These are phyloP conservation scores for Brassica juncea DNA, from an alignment of 345 rosid genomes.

Conservation along the genomic window DNA sequence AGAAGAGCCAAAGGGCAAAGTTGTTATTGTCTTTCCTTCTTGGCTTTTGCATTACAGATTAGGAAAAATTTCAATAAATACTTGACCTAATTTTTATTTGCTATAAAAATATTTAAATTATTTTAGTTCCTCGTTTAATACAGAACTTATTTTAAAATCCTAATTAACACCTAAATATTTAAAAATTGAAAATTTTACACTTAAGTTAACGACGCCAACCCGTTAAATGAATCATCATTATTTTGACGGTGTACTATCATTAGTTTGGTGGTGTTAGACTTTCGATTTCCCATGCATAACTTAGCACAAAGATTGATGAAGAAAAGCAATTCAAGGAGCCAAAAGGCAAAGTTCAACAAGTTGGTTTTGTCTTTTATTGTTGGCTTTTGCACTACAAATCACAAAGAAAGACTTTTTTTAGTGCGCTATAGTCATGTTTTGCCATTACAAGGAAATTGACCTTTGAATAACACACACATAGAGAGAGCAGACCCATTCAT, in stretches of 20 bases:
- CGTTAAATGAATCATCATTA: too few species aligned
- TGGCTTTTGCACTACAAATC: conserved; percentile 22
- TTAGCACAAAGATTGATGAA: not conserved
- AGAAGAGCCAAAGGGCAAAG: not conserved
- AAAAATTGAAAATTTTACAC: not conserved
- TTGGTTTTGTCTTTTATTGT: conserved; percentile 3
- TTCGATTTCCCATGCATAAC: not conserved
- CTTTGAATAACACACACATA: conserved; percentile 24
- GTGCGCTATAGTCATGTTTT: conserved; percentile 9
- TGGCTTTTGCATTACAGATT: conserved; percentile 18
- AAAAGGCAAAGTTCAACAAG: not conserved
- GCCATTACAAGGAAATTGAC: conserved; percentile 16
- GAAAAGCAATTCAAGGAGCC: conserved; percentile 1
- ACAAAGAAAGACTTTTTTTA: not conserved
- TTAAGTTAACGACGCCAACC: too few species aligned
- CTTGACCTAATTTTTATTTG: not conserved
- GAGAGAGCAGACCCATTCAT: not conserved
- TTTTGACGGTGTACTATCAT: not conserved
- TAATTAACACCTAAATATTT: too few species aligned
- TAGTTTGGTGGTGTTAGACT: not conserved
- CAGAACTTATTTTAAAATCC: not conserved
- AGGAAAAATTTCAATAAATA: not conserved
- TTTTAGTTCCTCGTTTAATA: not conserved
- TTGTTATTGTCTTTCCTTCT: conserved; percentile 4
- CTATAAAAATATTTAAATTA: too few species aligned